These are phyloP conservation scores for Candida sithepensis DNA, from an alignment of 805 yeast genomes.

Conservation along the genomic window DNA sequence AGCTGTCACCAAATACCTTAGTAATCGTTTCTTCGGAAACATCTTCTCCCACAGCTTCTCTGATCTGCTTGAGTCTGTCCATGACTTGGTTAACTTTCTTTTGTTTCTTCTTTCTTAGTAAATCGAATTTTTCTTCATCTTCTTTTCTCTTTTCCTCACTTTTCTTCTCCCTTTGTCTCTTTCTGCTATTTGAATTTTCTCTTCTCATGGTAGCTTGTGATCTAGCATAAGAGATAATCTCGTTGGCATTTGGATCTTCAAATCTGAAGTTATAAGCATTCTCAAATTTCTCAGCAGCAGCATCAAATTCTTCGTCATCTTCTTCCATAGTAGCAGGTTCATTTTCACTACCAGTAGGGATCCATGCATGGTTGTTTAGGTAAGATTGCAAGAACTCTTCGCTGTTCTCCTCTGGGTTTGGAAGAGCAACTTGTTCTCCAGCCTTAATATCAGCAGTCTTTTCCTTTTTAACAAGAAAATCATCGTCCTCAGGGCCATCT, in stretches of 20 bases:
- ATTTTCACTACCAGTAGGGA: conserved; percentile 65
- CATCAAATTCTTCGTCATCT: conserved; percentile 85
- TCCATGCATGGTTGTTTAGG: conserved; percentile 82
- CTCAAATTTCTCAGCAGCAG: conserved; percentile 88
- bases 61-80: conserved; percentile 62
- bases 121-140: conserved; percentile 52
- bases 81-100: conserved; percentile 74
- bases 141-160: conserved; percentile 50
- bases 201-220: conserved; percentile 89
- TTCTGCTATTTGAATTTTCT: conserved; percentile 67
- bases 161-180: conserved; percentile 75
- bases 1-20: conserved; percentile 66
- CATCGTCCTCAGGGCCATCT: conserved; percentile 36
- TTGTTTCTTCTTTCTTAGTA: conserved; percentile 66
- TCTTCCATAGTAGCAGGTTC: conserved; percentile 40
- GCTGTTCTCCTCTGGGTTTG: conserved; percentile 63
- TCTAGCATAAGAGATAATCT: conserved; percentile 92
- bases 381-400: conserved; percentile 72
- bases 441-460: conserved; percentile 32
- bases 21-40: conserved; percentile 56
- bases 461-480: conserved; percentile 56
- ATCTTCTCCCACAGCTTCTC: conserved; percentile 65
- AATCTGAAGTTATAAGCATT: conserved; percentile 91
- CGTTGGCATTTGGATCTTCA: conserved; percentile 89
- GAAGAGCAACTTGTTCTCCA: conserved; percentile 37